Conservation (phyloP, 345 rosid genomes). For the Aquilaria sinensis region DNA sequence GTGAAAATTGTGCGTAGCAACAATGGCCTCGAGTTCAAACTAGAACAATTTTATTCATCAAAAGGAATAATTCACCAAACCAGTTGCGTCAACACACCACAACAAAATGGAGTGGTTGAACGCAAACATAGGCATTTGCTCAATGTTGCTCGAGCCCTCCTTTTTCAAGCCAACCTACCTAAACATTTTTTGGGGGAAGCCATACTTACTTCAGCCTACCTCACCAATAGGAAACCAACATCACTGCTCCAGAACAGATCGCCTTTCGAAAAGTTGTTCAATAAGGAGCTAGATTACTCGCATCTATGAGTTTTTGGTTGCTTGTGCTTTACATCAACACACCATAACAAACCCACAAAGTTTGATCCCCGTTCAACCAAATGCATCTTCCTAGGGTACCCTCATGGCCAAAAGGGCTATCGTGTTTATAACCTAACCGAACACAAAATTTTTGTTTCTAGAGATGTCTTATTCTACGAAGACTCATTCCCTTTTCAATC, state of each 20-base stretch:
- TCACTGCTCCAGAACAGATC: not conserved
- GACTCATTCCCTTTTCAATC: not conserved
- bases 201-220: not conserved
- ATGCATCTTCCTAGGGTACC: no score
- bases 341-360: no score
- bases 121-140: constrained; percentile 3
- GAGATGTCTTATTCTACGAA: not conserved
- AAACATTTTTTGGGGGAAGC: not conserved
- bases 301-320: no score
- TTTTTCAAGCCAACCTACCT: constrained; percentile 2
- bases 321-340: no score
- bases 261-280: no score
- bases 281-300: no score
- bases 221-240: constrained; percentile 1
- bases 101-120: constrained; percentile 8
- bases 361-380: no score
- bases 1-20: not conserved
- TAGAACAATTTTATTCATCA: not conserved
- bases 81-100: not conserved
- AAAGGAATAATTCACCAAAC: not conserved
- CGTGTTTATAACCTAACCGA: no score
- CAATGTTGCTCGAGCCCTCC: not conserved
- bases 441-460: not conserved
- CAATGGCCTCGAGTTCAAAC: constrained; percentile 3
- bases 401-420: no score